Evolutionary conservation across 1,284 basidiomycete species (phyloP), one percentile per base, ranked within the genome.

Genomic region (Cryptococcus amylolentus): DNA sequence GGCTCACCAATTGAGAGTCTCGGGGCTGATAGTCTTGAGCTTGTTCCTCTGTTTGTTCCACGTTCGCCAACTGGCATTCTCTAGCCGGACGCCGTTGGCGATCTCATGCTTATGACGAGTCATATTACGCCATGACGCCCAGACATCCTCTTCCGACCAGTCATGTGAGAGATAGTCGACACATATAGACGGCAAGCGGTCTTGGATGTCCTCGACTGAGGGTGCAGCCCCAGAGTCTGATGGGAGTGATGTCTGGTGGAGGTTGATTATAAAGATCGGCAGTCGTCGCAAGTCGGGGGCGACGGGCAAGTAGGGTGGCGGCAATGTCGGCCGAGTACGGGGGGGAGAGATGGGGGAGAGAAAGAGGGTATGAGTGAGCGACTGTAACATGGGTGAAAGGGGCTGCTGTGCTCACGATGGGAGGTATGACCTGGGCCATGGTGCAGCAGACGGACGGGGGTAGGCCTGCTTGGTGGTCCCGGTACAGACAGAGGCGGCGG

Each of bases 21-120:
- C 95, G 58, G 95, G 95, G 44, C 86, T 89, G 73, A 98, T 85
- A 0, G 95, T 98, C 80, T 89, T 91, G 57, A 98, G 84, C 64
- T 94, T 92, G 69, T 96, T 97, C 62, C 95, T 83, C 83, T 98
- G 95, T 79, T 98, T 98, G 84, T 94, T 95, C 95, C 96, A 98
- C 1, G 95, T 98, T 46, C 96, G 81, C 95, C 95, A 98, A 68
- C 87, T 90, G 4, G 96, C 96, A 72, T 98, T 98, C 81, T 98
- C 96, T 58, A 98, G 84, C 51, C 95, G 82, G 55, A 90, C 84
- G 49, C 95, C 95, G 74, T 98, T 98, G 13, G 92, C 86, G 71
- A 98, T 97, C 79, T 95, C 94, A 75, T 97, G 90, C 84, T 98
- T 98, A 81, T 93, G 90, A 63, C 91, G 86, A 49, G 95, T 98